Conservation (phyloP, 2,329 filamentous ascomycete species). For the Ophiostoma sp. region DNA sequence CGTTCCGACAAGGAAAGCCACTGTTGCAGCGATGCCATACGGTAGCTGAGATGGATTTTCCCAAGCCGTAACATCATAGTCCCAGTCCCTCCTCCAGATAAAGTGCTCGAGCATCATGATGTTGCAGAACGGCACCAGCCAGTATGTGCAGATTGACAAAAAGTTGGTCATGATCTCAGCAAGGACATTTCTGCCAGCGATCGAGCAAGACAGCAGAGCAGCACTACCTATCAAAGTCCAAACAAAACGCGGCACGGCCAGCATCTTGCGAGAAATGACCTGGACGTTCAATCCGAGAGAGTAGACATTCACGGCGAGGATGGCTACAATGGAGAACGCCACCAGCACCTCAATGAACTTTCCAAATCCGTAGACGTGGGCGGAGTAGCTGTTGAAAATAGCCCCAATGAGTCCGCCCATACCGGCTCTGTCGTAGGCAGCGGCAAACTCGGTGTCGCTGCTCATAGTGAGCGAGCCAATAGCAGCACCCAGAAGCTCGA, state of each 20-base stretch:
- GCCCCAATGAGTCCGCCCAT: not conserved
- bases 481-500: not conserved
- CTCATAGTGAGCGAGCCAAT: slow-evolving; percentile 10
- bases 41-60: not conserved
- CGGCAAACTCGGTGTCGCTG: not conserved
- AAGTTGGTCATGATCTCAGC: slow-evolving; percentile 14
- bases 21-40: slow-evolving; percentile 2
- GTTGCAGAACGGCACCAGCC: slow-evolving; percentile 6
- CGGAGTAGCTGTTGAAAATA: not conserved
- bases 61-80: not conserved
- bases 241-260: not conserved
- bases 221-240: not conserved
- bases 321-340: not conserved
- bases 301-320: slow-evolving; percentile 9
- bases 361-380: not conserved
- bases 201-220: not conserved
- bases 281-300: not conserved
- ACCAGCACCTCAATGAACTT: slow-evolving; percentile 3
- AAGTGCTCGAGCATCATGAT: slow-evolving; percentile 12
- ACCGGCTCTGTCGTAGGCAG: not conserved
- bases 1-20: not conserved
- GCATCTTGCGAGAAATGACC: not conserved
- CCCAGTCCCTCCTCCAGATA: not conserved
- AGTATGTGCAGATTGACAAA: slow-evolving; percentile 10
- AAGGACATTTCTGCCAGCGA: slow-evolving; percentile 2